phyloP scores from a whole-genome alignment of 2,329 filamentous ascomycete species.

The Trichoderma sp. region DNA sequence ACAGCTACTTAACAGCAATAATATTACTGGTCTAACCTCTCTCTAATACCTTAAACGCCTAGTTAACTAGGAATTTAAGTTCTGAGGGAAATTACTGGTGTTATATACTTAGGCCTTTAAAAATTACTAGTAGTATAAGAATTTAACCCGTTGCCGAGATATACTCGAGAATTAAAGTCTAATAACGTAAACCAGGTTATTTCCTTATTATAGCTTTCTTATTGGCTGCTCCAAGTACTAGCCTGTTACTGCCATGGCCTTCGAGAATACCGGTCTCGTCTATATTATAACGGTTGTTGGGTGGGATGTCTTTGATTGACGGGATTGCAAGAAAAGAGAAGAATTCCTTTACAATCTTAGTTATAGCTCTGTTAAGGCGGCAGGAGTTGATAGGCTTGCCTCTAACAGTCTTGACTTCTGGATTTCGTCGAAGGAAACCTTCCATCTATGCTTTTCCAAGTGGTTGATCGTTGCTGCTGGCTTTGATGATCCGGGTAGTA shows the following conservation, averaged over 20 bases:
- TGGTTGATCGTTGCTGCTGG: too few species aligned
- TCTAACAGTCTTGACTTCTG: too few species aligned
- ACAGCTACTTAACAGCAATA: background rate
- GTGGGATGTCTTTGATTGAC: too few species aligned
- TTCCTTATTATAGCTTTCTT: slow-evolving; percentile 6
- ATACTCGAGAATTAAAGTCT: slow-evolving; percentile 24
- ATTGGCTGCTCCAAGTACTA: slow-evolving; percentile 5
- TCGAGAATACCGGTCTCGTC: too few species aligned
- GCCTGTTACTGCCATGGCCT: background rate
- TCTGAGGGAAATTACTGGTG: slow-evolving; percentile 23
- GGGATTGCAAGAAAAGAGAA: too few species aligned
- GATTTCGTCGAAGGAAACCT: too few species aligned
- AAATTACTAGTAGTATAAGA: slow-evolving; percentile 24
- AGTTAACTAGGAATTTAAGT: slow-evolving; percentile 15
- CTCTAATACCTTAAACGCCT: slow-evolving; percentile 22
- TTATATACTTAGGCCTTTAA: slow-evolving; percentile 23
- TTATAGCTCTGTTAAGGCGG: too few species aligned
- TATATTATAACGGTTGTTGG: too few species aligned
- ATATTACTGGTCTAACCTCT: slow-evolving; percentile 26
- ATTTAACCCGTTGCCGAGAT: slow-evolving; percentile 20
- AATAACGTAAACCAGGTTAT: slow-evolving; percentile 21
- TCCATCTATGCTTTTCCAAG: too few species aligned
- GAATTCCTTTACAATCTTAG: too few species aligned
- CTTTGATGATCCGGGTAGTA: too few species aligned
- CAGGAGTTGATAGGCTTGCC: too few species aligned